Base-by-base conservation (phyloP, 1,139 yeast species). In the Debaryomyces singareniensis region DNA sequence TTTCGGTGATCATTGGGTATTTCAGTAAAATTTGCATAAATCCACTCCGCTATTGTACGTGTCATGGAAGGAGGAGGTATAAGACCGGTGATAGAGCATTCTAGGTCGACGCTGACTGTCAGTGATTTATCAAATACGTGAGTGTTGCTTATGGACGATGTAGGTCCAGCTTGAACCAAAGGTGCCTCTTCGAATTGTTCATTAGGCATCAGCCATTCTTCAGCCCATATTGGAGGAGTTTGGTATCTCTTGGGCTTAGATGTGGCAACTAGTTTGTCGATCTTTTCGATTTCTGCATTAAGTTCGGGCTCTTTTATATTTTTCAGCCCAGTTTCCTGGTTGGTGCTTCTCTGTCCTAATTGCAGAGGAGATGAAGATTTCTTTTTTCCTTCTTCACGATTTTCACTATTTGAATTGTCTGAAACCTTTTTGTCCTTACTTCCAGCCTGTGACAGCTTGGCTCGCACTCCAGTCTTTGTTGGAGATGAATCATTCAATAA, bases 51-150 rank as follows among this genome's bases (percentile, higher is more conserved):
- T 5, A 87, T 76, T 24, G 85, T 75, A 44, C 91, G 71, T 3
- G 91, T 82, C 30, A 85, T 64, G 43, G 86, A 91, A 42, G 85
- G 86, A 29, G 84, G 81, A 1, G 96, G 96, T 16, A 80, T 73
- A 2, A 78, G 64, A 7, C 86, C 86, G 2, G 86, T 73, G 14
- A 85, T 68, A 16, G 83, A 76, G 34, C 80, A 74, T 44, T 67
- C 71, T 27, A 67, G 51, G 44, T 67, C 73, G 45, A 61, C 40
- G 34, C 68, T 58, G 13, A 56, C 49, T 12, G 68, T 61, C 26
- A 55, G 37, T 7, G 55, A 47, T 14, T 51, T 44, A 41, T 61
- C 58, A 36, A 67, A 66, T 13, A 66, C 63, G 3, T 57, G 49
- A 34, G 59, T 61, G 31, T 47, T 50, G 2, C 55, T 45, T 20